Conservation (phyloP, 208 protist genomes). For the Acanthamoeba healyi region DNA sequence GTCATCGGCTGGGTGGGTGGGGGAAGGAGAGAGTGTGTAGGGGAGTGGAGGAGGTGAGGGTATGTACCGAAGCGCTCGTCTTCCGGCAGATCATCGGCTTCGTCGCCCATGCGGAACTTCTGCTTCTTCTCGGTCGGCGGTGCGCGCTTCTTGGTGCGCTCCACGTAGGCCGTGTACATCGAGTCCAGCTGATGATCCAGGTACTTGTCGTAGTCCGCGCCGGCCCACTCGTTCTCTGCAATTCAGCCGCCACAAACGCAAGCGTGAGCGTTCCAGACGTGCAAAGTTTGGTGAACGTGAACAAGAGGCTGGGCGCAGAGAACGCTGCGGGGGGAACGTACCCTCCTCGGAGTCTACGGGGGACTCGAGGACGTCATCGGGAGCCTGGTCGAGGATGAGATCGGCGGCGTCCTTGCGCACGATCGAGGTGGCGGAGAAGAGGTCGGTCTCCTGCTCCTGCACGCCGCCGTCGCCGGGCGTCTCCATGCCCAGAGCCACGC, state of each 20-base stretch:
- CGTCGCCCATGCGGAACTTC: constrained; percentile 45
- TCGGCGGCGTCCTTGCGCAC: constrained; percentile 77
- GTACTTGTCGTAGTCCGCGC: background rate
- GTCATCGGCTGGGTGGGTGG: background rate
- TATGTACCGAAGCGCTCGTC: constrained; percentile 43
- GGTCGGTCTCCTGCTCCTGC: constrained; percentile 77
- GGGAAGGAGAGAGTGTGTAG: background rate
- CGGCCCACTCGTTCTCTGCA: constrained; percentile 81
- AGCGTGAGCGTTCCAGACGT: too few relatives aligned
- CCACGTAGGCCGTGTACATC: constrained; percentile 43
- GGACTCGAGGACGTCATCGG: constrained; percentile 53
- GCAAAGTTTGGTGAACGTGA: too few relatives aligned
- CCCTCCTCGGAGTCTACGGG: constrained; percentile 53
- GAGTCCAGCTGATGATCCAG: constrained; percentile 53
- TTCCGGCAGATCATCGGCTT: constrained; percentile 30
- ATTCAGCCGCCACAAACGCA: too few relatives aligned
- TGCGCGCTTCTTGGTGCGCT: constrained; percentile 58
- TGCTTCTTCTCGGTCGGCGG: background rate
- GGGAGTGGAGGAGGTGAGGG: background rate
- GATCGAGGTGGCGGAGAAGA: constrained; percentile 90
- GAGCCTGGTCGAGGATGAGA: constrained; percentile 20
- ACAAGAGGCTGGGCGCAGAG: too few relatives aligned
- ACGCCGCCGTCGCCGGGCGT: constrained; percentile 43
- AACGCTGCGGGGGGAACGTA: too few relatives aligned
- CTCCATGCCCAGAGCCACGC: constrained; percentile 94